Conservation (phyloP, 768 basidiomycete genomes). For the Tylopilus cervinicoccineus region DNA sequence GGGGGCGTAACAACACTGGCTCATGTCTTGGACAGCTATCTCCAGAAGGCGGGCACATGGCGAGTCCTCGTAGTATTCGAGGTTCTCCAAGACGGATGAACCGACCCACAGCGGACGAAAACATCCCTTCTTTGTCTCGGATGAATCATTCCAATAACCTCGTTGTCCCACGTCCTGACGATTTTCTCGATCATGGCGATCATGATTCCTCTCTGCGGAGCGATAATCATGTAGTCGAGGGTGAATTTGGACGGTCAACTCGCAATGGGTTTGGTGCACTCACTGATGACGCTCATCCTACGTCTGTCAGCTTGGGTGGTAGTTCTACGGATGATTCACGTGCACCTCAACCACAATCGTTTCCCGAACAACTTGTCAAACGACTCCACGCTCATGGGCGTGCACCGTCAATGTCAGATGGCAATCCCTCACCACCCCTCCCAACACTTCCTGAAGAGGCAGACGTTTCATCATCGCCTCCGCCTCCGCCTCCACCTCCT, state of each 20-base stretch:
- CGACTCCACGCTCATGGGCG: constrained; percentile 52
- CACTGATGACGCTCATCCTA: constrained; percentile 53
- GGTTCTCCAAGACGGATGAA: constrained; percentile 61
- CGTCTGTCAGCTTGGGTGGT: constrained; percentile 49
- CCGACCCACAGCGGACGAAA: constrained; percentile 28
- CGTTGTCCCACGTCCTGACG: constrained; percentile 42
- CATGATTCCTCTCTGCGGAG: constrained; percentile 42
- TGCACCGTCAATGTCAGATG: constrained; percentile 35
- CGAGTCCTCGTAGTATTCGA: constrained; percentile 65
- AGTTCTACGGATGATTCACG: constrained; percentile 36
- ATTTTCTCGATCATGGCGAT: constrained; percentile 40
- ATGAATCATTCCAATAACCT: constrained; percentile 41
- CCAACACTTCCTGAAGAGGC: constrained; percentile 41
- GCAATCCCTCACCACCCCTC: constrained; percentile 33
- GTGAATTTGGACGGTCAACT: constrained; percentile 53
- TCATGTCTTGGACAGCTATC: constrained; percentile 48
- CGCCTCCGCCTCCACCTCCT: constrained; percentile 23
- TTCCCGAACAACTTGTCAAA: constrained; percentile 61
- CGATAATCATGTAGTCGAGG: constrained; percentile 50
- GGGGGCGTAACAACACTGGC: background rate
- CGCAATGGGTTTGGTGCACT: constrained; percentile 23
- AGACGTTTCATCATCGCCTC: constrained; percentile 26
- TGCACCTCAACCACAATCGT: constrained; percentile 39
- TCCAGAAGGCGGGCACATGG: constrained; percentile 52
- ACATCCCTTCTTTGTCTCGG: constrained; percentile 39